Conservation (phyloP, 257 asterid genomes). For the Solanum infundibuliforme region DNA sequence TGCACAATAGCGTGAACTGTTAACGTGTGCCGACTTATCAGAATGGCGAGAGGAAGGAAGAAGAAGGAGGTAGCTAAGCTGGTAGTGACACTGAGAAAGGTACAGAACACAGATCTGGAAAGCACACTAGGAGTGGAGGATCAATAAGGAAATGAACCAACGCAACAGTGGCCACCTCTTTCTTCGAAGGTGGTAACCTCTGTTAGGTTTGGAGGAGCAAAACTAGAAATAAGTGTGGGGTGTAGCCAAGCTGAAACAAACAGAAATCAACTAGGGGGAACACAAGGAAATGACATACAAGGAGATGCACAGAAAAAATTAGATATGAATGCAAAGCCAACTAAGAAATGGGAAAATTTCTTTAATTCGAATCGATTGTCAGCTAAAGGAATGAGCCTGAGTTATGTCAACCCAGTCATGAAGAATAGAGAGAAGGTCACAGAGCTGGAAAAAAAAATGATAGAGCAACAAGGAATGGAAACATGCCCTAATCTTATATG, state of each 20-base stretch:
- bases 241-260: neutral
- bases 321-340: neutral
- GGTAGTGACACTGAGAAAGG: neutral
- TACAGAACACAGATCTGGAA: neutral
- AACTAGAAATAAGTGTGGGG: neutral
- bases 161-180: neutral
- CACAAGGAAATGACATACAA: neutral
- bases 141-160: neutral
- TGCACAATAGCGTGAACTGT: neutral
- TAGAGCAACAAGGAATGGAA: neutral
- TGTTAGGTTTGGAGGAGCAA: neutral
- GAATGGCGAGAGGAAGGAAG: neutral
- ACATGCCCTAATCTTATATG: neutral
- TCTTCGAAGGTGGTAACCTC: neutral
- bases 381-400: neutral
- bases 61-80: no score
- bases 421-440: neutral
- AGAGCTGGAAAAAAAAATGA: no score
- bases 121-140: neutral
- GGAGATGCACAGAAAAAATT: neutral
- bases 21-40: neutral
- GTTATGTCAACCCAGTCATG: neutral
- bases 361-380: neutral
- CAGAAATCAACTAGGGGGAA: no score
- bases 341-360: neutral